Percentiles rank a stretch among this genome's conserved stretches.
Evolutionary conservation across 2,329 filamentous ascomycete species (phyloP).

Genomic region (Elsinoe ampelina): DNA sequence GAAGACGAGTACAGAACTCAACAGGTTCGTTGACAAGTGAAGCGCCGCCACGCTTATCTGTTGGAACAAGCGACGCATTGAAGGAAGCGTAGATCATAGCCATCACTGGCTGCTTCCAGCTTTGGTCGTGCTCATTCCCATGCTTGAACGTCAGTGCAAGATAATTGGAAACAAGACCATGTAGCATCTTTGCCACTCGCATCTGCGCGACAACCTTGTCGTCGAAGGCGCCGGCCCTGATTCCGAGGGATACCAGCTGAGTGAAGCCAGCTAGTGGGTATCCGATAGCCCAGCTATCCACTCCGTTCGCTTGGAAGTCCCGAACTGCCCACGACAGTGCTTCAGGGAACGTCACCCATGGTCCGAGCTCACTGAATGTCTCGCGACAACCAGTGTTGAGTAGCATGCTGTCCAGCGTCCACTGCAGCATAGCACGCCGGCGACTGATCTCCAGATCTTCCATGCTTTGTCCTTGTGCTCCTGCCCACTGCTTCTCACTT

Average conservation of each 20-base stretch:
- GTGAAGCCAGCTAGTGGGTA: neutral
- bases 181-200: neutral
- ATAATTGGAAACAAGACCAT: neutral
- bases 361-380: neutral
- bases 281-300: neutral
- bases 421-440: neutral
- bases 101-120: neutral
- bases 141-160: neutral
- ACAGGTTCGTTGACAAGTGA: neutral
- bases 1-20: neutral
- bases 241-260: neutral
- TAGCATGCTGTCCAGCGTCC: neutral
- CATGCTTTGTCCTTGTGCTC: neutral
- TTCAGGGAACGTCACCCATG: conserved; percentile 1
- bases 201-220: neutral
- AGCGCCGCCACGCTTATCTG: neutral
- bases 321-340: neutral
- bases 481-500: neutral
- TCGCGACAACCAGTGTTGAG: neutral
- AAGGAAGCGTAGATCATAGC: neutral
- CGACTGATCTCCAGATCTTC: neutral
- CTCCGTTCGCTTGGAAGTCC: neutral
- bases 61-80: neutral
- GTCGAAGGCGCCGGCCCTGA: neutral
- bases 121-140: neutral